Evolutionary conservation across 1,284 basidiomycete species (phyloP).

Genomic region (Austroboletus niveus): DNA sequence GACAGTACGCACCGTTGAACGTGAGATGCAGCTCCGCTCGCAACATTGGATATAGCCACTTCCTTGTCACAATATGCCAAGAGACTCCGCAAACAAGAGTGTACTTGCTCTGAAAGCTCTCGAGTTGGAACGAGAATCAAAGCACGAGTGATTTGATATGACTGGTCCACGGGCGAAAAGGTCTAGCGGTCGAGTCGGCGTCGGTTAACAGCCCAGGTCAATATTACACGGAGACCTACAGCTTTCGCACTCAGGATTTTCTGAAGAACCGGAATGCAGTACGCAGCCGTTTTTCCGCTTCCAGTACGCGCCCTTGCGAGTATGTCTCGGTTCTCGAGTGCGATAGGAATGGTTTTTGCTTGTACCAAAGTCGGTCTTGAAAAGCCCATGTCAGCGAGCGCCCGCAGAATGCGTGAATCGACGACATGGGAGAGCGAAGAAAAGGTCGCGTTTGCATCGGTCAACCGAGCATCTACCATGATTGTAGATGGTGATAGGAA

Average conservation of each 20-base stretch:
- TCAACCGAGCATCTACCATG: constrained; percentile 14
- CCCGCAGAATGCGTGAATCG: constrained; percentile 73
- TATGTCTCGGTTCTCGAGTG: constrained; percentile 89
- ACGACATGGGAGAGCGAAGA: constrained; percentile 69
- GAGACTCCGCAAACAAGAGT: constrained; percentile 66
- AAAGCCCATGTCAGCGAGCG: constrained; percentile 80
- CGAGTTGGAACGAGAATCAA: constrained; percentile 93
- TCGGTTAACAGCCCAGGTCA: constrained; percentile 1
- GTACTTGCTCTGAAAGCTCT: constrained; percentile 91
- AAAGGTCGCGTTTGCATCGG: constrained; percentile 58
- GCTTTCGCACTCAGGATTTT: constrained; percentile 83
- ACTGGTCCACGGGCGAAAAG: constrained; percentile 40
- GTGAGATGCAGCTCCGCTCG: constrained; percentile 69
- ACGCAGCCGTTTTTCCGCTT: constrained; percentile 96
- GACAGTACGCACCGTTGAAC: constrained; percentile 62
- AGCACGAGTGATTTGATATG: constrained; percentile 66
- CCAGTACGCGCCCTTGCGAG: constrained; percentile 93
- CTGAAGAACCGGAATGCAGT: constrained; percentile 89
- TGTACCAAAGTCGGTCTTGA: constrained; percentile 83
- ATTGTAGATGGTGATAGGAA: not conserved
- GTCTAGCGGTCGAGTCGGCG: constrained; percentile 17
- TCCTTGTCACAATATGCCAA: constrained; percentile 77
- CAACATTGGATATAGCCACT: constrained; percentile 77
- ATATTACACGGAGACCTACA: constrained; percentile 49
- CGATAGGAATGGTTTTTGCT: constrained; percentile 79